These are phyloP conservation scores for Leccinum subrobustum DNA, from an alignment of 1,284 basidiomycete species.

Conservation along the genomic window DNA sequence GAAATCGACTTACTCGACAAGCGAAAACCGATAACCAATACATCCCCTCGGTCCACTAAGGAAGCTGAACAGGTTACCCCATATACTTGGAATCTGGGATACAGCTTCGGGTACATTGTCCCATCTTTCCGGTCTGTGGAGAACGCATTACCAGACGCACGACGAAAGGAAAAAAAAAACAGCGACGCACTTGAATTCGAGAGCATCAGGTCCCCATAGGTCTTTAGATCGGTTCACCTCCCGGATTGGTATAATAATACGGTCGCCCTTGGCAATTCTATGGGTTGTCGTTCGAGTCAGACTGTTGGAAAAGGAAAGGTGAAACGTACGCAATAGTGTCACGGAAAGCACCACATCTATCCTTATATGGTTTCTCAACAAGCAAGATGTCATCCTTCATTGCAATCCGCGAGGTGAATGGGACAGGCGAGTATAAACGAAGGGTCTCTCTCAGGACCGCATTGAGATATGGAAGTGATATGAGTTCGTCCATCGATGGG, in stretches of 20 bases:
- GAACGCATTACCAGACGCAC: conserved; percentile 16
- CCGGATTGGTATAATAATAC: conserved; percentile 39
- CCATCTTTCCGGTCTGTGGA: conserved; percentile 56
- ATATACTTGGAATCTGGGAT: conserved; percentile 53
- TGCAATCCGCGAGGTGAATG: conserved; percentile 49
- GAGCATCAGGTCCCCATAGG: conserved; percentile 48
- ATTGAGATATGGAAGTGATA: conserved; percentile 58
- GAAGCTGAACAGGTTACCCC: conserved; percentile 60
- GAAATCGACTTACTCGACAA: conserved; percentile 53
- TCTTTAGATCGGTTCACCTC: conserved; percentile 39
- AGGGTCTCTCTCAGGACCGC: conserved; percentile 67
- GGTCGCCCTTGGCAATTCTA: conserved; percentile 40
- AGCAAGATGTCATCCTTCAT: conserved; percentile 60
- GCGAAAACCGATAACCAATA: conserved; percentile 71
- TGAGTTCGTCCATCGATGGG: conserved; percentile 60
- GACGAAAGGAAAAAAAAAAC: background rate
- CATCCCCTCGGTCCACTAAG: conserved; percentile 59
- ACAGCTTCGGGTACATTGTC: conserved; percentile 44
- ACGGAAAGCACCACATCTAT: conserved; percentile 39
- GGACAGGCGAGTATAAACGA: conserved; percentile 63
- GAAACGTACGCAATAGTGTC: conserved; percentile 23
- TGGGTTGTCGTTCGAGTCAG: background rate
- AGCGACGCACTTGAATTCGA: conserved; percentile 25
- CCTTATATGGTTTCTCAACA: conserved; percentile 42
- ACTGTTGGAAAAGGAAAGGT: background rate